Evolutionary conservation across 208 protist species (phyloP).

Genomic region (Crithidia thermophila): DNA sequence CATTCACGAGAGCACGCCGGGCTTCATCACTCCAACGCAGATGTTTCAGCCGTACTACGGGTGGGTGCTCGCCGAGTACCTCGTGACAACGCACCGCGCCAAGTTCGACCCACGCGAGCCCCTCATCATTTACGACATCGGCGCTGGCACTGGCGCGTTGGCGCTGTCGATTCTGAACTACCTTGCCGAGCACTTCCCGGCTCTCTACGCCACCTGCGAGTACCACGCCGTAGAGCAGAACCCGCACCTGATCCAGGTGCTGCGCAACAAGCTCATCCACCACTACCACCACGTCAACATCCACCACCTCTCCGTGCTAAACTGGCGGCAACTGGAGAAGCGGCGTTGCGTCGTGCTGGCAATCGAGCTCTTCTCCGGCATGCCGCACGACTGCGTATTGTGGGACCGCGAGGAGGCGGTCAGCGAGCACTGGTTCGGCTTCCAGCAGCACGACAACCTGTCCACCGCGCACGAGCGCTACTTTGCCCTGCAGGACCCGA

Average conservation of each 20-base stretch:
- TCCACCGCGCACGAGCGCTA: constrained; percentile 74
- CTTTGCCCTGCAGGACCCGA: constrained; percentile 61
- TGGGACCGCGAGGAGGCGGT: constrained; percentile 74
- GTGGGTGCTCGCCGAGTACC: constrained; percentile 86
- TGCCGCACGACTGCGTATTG: constrained; percentile 87
- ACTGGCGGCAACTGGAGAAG: constrained; percentile 78
- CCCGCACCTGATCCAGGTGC: constrained; percentile 65
- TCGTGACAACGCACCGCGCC: constrained; percentile 72
- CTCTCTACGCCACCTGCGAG: constrained; percentile 74
- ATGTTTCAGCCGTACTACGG: constrained; percentile 90
- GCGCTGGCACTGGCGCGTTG: constrained; percentile 83
- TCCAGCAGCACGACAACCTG: constrained; percentile 83
- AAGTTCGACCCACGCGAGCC: constrained; percentile 89
- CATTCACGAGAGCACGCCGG: constrained; percentile 76
- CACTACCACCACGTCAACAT: constrained; percentile 85
- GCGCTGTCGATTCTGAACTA: constrained; percentile 80
- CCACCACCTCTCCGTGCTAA: constrained; percentile 79
- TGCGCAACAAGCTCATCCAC: constrained; percentile 72
- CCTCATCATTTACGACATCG: constrained; percentile 89
- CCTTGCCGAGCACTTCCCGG: constrained; percentile 84
- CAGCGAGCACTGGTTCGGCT: constrained; percentile 85
- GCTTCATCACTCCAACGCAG: constrained; percentile 82
- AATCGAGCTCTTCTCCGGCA: constrained; percentile 78
- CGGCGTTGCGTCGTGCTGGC: constrained; percentile 79
- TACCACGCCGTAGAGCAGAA: constrained; percentile 90